Conservation (phyloP, 305 asterid genomes). For the Fraxinus sp. region DNA sequence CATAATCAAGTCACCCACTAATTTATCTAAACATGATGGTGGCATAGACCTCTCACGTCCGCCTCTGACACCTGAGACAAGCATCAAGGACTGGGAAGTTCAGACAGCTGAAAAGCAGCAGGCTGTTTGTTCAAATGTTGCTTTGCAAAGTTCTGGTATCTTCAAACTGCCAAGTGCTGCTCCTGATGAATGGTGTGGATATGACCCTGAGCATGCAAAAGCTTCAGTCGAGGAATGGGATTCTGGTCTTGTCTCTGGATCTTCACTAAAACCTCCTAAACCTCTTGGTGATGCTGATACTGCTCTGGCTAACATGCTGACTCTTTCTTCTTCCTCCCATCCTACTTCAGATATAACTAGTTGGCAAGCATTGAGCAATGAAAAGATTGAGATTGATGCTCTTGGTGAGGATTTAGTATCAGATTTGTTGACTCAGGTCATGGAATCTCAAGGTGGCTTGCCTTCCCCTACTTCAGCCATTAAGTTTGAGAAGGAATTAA, state of each 20-base stretch:
- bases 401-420: slow-evolving; percentile 57
- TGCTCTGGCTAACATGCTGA: slow-evolving; percentile 26
- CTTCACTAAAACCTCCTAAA: slow-evolving; percentile 38
- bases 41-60: slow-evolving; percentile 14
- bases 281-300: slow-evolving; percentile 30
- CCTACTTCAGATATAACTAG: slow-evolving; percentile 31
- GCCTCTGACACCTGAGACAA: slow-evolving; percentile 1
- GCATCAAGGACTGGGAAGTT: not conserved
- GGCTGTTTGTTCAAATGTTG: not conserved
- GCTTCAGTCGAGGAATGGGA: slow-evolving; percentile 31
- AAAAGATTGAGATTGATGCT: slow-evolving; percentile 45
- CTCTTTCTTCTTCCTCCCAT: slow-evolving; percentile 32
- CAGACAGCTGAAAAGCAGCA: slow-evolving; percentile 5
- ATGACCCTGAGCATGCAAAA: not conserved
- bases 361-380: slow-evolving; percentile 32
- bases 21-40: not conserved
- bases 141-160: not conserved
- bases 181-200: slow-evolving; percentile 10
- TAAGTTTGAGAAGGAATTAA: slow-evolving; percentile 27
- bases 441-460: slow-evolving; percentile 36
- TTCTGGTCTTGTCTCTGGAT: slow-evolving; percentile 37
- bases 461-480: slow-evolving; percentile 36
- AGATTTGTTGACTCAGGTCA: slow-evolving; percentile 52
- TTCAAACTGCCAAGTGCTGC: slow-evolving; percentile 7
- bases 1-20: not conserved